Percentiles rank a stretch among this genome's conserved stretches.
These are phyloP conservation scores for Cryptococcus sp. DNA, from an alignment of 1,284 basidiomycete genomes.

Conservation along the genomic window DNA sequence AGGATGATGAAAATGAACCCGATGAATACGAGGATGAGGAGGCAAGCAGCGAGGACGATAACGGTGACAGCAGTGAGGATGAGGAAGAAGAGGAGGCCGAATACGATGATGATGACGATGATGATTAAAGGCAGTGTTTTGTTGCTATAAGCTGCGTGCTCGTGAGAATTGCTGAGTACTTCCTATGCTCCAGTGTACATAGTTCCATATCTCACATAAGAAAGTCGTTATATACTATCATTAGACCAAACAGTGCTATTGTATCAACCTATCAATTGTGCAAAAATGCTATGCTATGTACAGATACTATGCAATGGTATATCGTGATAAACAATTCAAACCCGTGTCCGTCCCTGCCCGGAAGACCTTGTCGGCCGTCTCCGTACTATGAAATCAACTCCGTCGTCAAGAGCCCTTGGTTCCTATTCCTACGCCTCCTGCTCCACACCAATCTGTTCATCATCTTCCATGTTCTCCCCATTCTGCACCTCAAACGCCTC, in stretches of 20 bases:
- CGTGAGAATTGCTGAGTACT: too few relatives aligned
- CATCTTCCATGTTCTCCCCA: conserved; percentile 2
- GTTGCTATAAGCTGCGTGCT: too few relatives aligned
- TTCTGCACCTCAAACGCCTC: background rate
- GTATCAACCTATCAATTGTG: background rate
- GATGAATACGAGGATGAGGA: too few relatives aligned
- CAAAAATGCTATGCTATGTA: conserved; percentile 12
- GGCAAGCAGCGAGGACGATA: too few relatives aligned
- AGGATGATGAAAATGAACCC: too few relatives aligned
- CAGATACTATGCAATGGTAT: conserved; percentile 6
- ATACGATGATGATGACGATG: conserved; percentile 1
- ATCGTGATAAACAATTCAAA: background rate
- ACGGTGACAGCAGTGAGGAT: background rate
- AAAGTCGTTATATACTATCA: conserved; percentile 3
- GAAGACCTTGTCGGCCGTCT: too few relatives aligned
- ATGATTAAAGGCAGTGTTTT: background rate
- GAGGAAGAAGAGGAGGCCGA: background rate
- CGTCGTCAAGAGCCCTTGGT: too few relatives aligned
- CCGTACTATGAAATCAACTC: too few relatives aligned
- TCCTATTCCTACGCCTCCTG: conserved; percentile 9
- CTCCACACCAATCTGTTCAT: conserved; percentile 28
- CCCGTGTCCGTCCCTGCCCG: background rate
- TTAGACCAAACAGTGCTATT: too few relatives aligned
- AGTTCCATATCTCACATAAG: background rate
- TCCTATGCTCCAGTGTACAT: background rate